These are phyloP conservation scores for Akanthomyces dipterigenus DNA, from an alignment of 2,329 filamentous ascomycete genomes.

Conservation along the genomic window DNA sequence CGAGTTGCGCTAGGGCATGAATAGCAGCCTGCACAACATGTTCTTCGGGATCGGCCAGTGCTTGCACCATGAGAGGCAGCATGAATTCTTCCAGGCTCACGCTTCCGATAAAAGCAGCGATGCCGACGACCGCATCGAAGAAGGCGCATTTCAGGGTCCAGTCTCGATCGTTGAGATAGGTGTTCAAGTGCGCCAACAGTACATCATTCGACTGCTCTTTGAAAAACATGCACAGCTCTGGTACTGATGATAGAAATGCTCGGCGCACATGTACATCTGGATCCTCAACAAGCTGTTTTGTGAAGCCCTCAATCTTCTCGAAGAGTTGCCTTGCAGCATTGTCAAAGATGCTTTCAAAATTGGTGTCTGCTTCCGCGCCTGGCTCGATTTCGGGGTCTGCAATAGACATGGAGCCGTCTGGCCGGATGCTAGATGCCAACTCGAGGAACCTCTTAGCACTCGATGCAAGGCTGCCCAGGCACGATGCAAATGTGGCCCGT, in stretches of 20 bases:
- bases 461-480: slow-evolving; percentile 78
- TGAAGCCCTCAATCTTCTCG: slow-evolving; percentile 78
- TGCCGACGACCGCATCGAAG: slow-evolving; percentile 90
- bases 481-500: slow-evolving; percentile 87
- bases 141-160: slow-evolving; percentile 97
- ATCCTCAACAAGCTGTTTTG: slow-evolving; percentile 85
- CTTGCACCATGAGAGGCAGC: slow-evolving; percentile 90
- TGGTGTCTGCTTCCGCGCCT: slow-evolving; percentile 56
- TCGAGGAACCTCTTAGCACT: slow-evolving; percentile 82
- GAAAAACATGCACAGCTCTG: slow-evolving; percentile 91
- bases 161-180: slow-evolving; percentile 91
- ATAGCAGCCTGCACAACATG: slow-evolving; percentile 89
- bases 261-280: slow-evolving; percentile 76
- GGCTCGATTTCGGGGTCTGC: slow-evolving; percentile 76
- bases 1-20: slow-evolving; percentile 81
- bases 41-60: slow-evolving; percentile 86
- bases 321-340: slow-evolving; percentile 77
- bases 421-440: slow-evolving; percentile 79
- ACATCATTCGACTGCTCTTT: slow-evolving; percentile 90
- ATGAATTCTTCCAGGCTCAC: slow-evolving; percentile 92
- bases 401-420: slow-evolving; percentile 73
- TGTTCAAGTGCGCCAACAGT: slow-evolving; percentile 92
- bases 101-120: slow-evolving; percentile 83
- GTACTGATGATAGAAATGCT: slow-evolving; percentile 86
- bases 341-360: slow-evolving; percentile 80